phyloP scores from a whole-genome alignment of 108 stramenopile species.

The Cyclotella kingstonii region DNA sequence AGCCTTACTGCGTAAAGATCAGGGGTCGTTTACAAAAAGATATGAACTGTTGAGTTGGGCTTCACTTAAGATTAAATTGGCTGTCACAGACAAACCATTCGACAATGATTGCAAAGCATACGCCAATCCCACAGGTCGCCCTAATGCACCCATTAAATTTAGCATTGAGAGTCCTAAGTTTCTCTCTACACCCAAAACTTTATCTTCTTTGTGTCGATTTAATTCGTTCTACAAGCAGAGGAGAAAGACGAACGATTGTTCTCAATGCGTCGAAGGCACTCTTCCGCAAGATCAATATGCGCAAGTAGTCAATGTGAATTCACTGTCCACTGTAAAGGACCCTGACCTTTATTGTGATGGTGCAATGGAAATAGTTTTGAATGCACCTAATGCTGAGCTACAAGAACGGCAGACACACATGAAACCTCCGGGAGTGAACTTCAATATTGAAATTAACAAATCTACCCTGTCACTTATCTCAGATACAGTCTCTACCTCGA shows the following conservation, averaged over 20 bases:
- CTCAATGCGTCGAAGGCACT: neutral
- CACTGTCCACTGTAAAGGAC: neutral
- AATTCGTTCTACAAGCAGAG: neutral
- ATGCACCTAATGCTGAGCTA: neutral
- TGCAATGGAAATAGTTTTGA: constrained; percentile 9
- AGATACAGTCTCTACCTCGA: too few relatives aligned
- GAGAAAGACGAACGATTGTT: neutral
- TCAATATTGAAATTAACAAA: too few relatives aligned
- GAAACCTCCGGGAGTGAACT: neutral
- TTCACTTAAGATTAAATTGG: constrained; percentile 17
- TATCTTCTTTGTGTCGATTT: too few relatives aligned
- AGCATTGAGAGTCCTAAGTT: too few relatives aligned
- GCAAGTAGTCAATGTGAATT: constrained; percentile 3
- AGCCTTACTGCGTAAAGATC: neutral
- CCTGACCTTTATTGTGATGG: neutral
- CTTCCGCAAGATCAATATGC: neutral
- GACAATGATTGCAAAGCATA: neutral
- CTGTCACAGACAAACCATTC: constrained; percentile 1
- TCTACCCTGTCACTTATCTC: too few relatives aligned
- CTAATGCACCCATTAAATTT: too few relatives aligned
- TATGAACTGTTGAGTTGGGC: constrained; percentile 12
- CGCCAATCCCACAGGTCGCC: too few relatives aligned
- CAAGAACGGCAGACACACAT: neutral
- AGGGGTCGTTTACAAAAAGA: neutral
- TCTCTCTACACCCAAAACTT: too few relatives aligned